These are phyloP conservation scores for Epichloe hybrida DNA, from an alignment of 2,329 filamentous ascomycete species.

Conservation along the genomic window DNA sequence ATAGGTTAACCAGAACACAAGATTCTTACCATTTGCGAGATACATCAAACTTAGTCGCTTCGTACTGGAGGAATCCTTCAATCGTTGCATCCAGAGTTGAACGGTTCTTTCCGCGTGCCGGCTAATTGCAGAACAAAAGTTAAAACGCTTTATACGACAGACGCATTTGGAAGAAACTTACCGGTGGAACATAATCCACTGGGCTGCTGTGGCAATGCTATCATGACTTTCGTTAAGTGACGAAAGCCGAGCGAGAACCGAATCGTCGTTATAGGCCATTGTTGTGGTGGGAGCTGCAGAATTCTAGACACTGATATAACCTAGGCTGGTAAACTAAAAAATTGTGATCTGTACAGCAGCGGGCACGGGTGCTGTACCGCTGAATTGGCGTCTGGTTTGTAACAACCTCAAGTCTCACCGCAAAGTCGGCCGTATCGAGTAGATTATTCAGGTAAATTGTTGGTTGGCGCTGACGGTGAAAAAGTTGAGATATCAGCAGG, in stretches of 20 bases:
- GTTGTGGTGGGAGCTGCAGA: background rate
- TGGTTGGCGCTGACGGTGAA: background rate
- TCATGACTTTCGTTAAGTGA: constrained; percentile 95
- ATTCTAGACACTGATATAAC: background rate
- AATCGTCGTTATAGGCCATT: constrained; percentile 95
- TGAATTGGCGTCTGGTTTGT: background rate
- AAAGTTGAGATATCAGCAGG: background rate
- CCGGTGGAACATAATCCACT: constrained; percentile 99
- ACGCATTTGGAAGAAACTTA: constrained; percentile 24
- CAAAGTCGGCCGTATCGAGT: background rate
- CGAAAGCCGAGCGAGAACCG: constrained; percentile 85
- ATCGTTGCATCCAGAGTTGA: constrained; percentile 76
- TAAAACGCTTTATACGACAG: constrained; percentile 1
- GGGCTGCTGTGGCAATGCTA: constrained; percentile 86
- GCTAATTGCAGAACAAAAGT: constrained; percentile 31
- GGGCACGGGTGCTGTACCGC: too few species aligned
- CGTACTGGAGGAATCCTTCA: constrained; percentile 74
- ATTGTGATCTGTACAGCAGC: background rate
- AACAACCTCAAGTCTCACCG: background rate
- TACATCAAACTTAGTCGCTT: constrained; percentile 89
- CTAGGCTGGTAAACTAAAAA: background rate
- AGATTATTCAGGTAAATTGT: background rate
- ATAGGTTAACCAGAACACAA: background rate
- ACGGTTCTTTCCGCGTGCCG: constrained; percentile 86
- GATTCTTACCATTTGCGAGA: constrained; percentile 70